Percentiles rank a stretch among this genome's conserved stretches.
These are phyloP conservation scores for Syzygium jambos DNA, from an alignment of 345 rosid species.

Conservation along the genomic window DNA sequence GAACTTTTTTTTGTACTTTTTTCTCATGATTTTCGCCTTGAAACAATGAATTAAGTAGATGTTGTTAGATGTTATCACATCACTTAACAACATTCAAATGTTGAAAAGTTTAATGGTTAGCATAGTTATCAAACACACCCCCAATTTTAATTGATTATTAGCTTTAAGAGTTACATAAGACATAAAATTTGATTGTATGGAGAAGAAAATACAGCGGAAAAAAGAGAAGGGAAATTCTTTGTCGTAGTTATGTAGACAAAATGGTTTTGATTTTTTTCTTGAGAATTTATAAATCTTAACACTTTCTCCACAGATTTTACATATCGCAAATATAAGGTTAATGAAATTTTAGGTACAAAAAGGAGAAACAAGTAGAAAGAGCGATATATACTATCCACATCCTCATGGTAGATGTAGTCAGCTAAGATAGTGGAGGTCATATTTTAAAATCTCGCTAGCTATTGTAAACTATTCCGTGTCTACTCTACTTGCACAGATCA, in stretches of 20 bases:
- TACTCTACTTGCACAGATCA: background rate
- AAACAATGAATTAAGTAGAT: too few relatives aligned
- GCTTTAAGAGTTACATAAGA: background rate
- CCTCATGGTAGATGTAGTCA: background rate
- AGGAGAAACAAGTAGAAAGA: background rate
- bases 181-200: background rate
- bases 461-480: background rate
- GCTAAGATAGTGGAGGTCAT: background rate
- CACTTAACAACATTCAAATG: too few relatives aligned
- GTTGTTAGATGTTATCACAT: too few relatives aligned
- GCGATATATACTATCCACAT: background rate
- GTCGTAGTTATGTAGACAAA: background rate
- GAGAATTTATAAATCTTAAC: background rate
- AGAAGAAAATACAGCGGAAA: too few relatives aligned
- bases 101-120: too few relatives aligned
- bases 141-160: too few relatives aligned
- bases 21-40: too few relatives aligned
- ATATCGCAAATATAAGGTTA: background rate
- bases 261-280: too few relatives aligned
- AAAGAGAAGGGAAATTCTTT: background rate
- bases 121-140: too few relatives aligned
- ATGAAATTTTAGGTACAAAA: background rate
- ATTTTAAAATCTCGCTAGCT: background rate
- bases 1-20: too few relatives aligned
- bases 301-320: background rate